These are phyloP conservation scores for Colletotrichum truncatum DNA, from an alignment of 2,329 filamentous ascomycete species.

Conservation along the genomic window DNA sequence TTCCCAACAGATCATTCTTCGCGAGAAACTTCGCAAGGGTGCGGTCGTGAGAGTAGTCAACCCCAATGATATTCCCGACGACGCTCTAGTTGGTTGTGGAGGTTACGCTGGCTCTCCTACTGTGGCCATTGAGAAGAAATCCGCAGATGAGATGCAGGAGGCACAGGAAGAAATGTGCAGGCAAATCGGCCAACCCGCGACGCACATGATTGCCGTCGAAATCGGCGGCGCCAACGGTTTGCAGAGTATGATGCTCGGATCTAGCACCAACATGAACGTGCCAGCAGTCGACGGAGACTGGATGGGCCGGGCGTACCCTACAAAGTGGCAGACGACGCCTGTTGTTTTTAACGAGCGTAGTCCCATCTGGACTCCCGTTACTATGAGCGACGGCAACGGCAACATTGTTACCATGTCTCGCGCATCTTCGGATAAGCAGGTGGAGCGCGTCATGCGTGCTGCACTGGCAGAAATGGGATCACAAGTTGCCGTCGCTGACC, in stretches of 20 bases:
- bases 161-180: slow-evolving; percentile 63
- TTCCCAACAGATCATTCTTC: slow-evolving; percentile 58
- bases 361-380: slow-evolving; percentile 19
- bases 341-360: slow-evolving; percentile 59
- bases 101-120: slow-evolving; percentile 68
- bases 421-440: slow-evolving; percentile 53
- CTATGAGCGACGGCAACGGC: slow-evolving; percentile 56
- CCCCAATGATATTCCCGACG: slow-evolving; percentile 57
- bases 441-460: slow-evolving; percentile 60
- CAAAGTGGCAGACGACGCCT: slow-evolving; percentile 64
- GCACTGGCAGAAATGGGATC: slow-evolving; percentile 66
- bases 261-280: slow-evolving; percentile 59
- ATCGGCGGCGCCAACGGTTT: slow-evolving; percentile 73
- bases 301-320: slow-evolving; percentile 65
- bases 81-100: slow-evolving; percentile 63
- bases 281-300: slow-evolving; percentile 63
- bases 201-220: slow-evolving; percentile 70
- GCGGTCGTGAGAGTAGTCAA: slow-evolving; percentile 61
- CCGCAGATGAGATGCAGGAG: slow-evolving; percentile 63
- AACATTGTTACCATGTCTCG: slow-evolving; percentile 60
- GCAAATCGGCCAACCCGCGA: slow-evolving; percentile 54
- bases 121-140: slow-evolving; percentile 68
- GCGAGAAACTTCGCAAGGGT: slow-evolving; percentile 59
- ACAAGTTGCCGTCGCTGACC: slow-evolving; percentile 57
- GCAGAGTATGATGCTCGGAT: slow-evolving; percentile 64